Conservation (phyloP, 1,139 yeast genomes). For the Blastobotrys proliferans region DNA sequence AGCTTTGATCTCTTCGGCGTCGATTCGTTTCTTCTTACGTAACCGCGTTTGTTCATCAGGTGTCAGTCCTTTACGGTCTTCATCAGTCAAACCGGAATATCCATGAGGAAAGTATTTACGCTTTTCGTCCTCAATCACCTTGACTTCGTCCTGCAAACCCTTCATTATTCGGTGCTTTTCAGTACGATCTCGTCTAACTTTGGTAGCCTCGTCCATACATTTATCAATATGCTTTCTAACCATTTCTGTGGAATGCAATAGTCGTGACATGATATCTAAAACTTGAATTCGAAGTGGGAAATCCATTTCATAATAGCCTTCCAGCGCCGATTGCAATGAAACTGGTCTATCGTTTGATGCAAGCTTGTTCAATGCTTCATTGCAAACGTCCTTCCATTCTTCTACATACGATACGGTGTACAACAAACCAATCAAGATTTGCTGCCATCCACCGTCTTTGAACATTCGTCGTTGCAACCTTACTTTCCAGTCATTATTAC, state of each 20-base stretch:
- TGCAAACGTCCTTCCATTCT: slow-evolving; percentile 47
- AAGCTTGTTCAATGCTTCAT: slow-evolving; percentile 44
- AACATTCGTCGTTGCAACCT: slow-evolving; percentile 69
- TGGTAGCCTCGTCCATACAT: slow-evolving; percentile 61
- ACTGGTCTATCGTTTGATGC: slow-evolving; percentile 55
- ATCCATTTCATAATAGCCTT: slow-evolving; percentile 50
- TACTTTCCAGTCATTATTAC: slow-evolving; percentile 71
- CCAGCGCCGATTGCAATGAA: slow-evolving; percentile 47
- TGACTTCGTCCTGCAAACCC: slow-evolving; percentile 44
- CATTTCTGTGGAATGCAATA: slow-evolving; percentile 54
- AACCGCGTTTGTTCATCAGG: slow-evolving; percentile 18
- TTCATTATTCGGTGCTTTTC: slow-evolving; percentile 66
- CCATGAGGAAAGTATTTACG: slow-evolving; percentile 24
- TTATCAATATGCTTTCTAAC: slow-evolving; percentile 66
- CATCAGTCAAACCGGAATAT: slow-evolving; percentile 17
- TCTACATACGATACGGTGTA: slow-evolving; percentile 53
- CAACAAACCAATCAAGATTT: slow-evolving; percentile 68
- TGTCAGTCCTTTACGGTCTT: slow-evolving; percentile 12
- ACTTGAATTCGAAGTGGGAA: slow-evolving; percentile 49
- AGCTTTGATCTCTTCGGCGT: slow-evolving; percentile 52
- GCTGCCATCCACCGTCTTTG: slow-evolving; percentile 83
- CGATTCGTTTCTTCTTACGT: slow-evolving; percentile 36
- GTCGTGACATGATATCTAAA: slow-evolving; percentile 52
- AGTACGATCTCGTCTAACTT: slow-evolving; percentile 61
- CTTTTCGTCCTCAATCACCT: slow-evolving; percentile 35